Evolutionary conservation across 2,329 filamentous ascomycete species (phyloP).

Genomic region (Blastomyces percursus): DNA sequence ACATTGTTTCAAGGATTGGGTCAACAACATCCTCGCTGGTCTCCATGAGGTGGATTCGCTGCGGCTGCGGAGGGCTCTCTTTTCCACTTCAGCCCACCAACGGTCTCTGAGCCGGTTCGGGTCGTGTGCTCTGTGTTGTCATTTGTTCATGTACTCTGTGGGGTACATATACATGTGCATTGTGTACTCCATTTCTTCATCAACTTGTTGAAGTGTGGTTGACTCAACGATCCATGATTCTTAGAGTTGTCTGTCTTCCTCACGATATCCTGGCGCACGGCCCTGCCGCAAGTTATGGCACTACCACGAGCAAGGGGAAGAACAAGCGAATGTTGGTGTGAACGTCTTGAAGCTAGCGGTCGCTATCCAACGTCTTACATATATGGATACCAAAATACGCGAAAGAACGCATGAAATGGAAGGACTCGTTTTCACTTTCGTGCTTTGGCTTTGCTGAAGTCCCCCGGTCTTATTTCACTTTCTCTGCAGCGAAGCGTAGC

Average conservation of each 20-base stretch:
- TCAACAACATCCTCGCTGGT: background rate
- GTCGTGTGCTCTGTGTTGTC: background rate
- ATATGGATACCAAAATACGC: background rate
- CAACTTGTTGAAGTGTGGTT: background rate
- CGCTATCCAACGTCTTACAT: background rate
- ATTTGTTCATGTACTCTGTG: background rate
- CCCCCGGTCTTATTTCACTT: background rate
- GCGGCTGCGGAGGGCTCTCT: background rate
- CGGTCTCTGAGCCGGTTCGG: background rate
- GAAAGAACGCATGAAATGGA: background rate
- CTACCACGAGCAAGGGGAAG: background rate
- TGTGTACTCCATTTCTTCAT: background rate
- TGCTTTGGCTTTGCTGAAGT: background rate
- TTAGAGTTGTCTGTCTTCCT: background rate
- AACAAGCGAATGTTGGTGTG: background rate
- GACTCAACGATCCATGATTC: background rate
- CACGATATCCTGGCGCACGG: background rate
- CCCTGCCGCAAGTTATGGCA: background rate
- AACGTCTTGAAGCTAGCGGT: background rate
- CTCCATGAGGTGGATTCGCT: background rate
- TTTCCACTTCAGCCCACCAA: background rate
- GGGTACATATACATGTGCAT: no score
- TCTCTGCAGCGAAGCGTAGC: background rate
- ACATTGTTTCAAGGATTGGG: background rate
- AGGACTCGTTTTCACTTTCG: background rate